A percentile compares a stretch with the other conserved stretches of the same genome.
These are phyloP conservation scores for Clonostachys rosea DNA, from an alignment of 2,329 filamentous ascomycete genomes.

Conservation along the genomic window DNA sequence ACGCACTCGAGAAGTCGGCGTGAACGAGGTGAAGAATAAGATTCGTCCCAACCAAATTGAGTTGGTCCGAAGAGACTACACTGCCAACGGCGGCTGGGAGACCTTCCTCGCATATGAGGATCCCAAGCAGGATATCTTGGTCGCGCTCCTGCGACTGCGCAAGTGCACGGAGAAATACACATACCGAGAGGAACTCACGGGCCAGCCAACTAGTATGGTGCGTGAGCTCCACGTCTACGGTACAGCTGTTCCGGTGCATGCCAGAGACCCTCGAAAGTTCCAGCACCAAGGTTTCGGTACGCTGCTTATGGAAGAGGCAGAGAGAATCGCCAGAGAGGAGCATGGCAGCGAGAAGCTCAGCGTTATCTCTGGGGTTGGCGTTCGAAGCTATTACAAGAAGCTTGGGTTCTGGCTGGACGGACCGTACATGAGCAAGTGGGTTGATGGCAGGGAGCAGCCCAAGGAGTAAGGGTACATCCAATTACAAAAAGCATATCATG, in stretches of 20 bases:
- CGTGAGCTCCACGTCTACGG: slow-evolving; percentile 96
- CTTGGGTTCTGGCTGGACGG: slow-evolving; percentile 93
- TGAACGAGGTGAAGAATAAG: slow-evolving; percentile 99
- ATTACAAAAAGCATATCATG: too few species aligned
- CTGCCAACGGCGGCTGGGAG: slow-evolving; percentile 95
- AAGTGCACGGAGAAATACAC: slow-evolving; percentile 92
- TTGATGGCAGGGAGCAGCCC: slow-evolving; percentile 36
- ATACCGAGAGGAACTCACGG: slow-evolving; percentile 79
- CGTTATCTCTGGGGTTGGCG: slow-evolving; percentile 96
- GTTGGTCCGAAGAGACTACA: slow-evolving; percentile 88
- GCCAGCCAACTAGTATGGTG: slow-evolving; percentile 87
- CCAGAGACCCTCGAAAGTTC: slow-evolving; percentile 91
- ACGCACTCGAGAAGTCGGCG: slow-evolving; percentile 90
- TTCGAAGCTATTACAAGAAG: slow-evolving; percentile 90
- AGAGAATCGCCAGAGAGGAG: slow-evolving; percentile 89
- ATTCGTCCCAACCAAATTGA: slow-evolving; percentile 95
- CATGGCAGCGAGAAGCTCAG: slow-evolving; percentile 92
- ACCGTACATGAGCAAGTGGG: slow-evolving; percentile 72
- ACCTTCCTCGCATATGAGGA: slow-evolving; percentile 98
- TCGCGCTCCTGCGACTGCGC: slow-evolving; percentile 80
- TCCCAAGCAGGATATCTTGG: slow-evolving; percentile 95
- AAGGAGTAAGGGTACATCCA: slow-evolving; percentile 1
- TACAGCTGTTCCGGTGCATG: slow-evolving; percentile 94
- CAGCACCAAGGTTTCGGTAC: slow-evolving; percentile 98
- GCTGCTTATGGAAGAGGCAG: slow-evolving; percentile 94